Percentiles rank a stretch among this genome's conserved stretches.
Conservation (phyloP, 2,329 filamentous ascomycete species). For the Lojkania enalia region DNA sequence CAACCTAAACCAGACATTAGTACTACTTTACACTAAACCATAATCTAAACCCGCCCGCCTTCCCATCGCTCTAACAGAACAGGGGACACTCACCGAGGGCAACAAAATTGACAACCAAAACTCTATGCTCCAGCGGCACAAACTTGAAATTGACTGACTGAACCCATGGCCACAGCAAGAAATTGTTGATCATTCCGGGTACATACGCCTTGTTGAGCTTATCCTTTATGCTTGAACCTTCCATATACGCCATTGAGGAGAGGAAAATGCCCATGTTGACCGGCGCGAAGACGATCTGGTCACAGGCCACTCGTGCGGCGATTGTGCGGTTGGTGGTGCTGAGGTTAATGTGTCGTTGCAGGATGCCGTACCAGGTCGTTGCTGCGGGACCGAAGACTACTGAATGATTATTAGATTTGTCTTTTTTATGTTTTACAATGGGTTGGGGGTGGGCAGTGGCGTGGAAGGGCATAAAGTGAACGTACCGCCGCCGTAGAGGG, state of each 20-base stretch:
- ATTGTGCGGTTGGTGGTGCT: conserved; percentile 70
- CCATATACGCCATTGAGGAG: conserved; percentile 79
- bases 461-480: conserved; percentile 22
- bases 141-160: conserved; percentile 87
- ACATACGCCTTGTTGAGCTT: conserved; percentile 74
- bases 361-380: conserved; percentile 82
- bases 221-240: conserved; percentile 65
- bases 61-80: conserved; percentile 1
- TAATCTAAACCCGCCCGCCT: neutral
- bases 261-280: conserved; percentile 79
- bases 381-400: conserved; percentile 85
- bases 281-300: conserved; percentile 85
- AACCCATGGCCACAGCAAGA: conserved; percentile 83
- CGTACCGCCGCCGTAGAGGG: conserved; percentile 74
- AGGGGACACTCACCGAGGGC: conserved; percentile 59
- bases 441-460: neutral
- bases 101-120: conserved; percentile 84
- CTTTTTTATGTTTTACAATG: neutral
- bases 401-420: conserved; percentile 44
- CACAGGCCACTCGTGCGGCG: conserved; percentile 71
- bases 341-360: conserved; percentile 69
- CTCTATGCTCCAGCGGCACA: conserved; percentile 78
- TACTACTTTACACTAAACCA: neutral
- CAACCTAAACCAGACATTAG: conserved; percentile 34
- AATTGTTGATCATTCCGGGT: conserved; percentile 77